phyloP scores from a whole-genome alignment of 2,329 filamentous ascomycete species.

The Monilinia aucupariae region DNA sequence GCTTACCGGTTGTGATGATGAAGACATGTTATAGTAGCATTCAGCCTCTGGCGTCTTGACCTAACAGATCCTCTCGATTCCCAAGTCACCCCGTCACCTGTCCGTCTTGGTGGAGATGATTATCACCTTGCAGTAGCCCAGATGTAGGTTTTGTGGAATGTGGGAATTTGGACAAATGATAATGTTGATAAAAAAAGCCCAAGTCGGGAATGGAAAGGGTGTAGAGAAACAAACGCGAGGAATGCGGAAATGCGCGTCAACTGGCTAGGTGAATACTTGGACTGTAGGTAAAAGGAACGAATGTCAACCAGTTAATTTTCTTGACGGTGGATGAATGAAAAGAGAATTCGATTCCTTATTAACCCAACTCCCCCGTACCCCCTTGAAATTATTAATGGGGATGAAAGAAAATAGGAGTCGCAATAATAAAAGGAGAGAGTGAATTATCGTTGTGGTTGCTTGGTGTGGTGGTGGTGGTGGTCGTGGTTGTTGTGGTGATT shows the following conservation, averaged over 20 bases:
- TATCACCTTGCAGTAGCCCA: slow-evolving; percentile 17
- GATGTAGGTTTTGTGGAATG: slow-evolving; percentile 18
- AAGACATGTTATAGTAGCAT: slow-evolving; percentile 23
- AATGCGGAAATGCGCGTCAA: slow-evolving; percentile 1
- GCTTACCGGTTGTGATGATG: slow-evolving; percentile 30
- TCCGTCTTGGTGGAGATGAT: slow-evolving; percentile 4
- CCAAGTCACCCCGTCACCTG: not conserved
- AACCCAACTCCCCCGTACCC: too few relatives aligned
- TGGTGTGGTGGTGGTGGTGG: too few relatives aligned
- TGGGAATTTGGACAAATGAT: slow-evolving; percentile 13
- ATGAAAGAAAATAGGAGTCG: not conserved
- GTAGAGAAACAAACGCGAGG: slow-evolving; percentile 5
- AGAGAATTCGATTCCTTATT: too few relatives aligned
- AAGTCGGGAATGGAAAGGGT: not conserved
- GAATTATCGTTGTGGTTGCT: not conserved
- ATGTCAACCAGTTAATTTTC: too few relatives aligned
- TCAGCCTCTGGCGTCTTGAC: slow-evolving; percentile 13
- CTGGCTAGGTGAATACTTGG: too few relatives aligned
- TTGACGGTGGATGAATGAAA: too few relatives aligned
- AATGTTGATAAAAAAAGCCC: not conserved
- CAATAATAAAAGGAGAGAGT: not conserved
- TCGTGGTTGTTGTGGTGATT: too few relatives aligned
- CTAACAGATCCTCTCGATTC: not conserved
- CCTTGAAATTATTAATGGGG: not conserved
- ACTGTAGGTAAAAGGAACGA: too few relatives aligned